Base-by-base conservation (phyloP, 2,329 filamentous ascomycete species). In the Stagonosporopsis rhizophila region DNA sequence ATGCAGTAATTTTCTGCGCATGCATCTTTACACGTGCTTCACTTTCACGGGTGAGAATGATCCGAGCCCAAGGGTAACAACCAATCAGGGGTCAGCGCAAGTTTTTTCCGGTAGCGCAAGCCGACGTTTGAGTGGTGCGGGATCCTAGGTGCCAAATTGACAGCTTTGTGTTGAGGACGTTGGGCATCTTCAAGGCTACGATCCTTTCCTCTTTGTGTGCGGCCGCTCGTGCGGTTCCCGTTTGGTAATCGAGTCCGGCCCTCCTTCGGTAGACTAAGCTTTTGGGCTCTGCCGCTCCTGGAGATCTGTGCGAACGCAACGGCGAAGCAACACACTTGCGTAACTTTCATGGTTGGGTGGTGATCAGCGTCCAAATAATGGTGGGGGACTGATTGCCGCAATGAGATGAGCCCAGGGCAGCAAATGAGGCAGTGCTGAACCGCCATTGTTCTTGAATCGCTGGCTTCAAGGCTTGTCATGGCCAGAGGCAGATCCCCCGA, bases 261-360 rank as follows among this genome's bases (percentile, higher is more conserved):
- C 53, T 56, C 48, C 44, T 44, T 52, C 53, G 53, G 53, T 47
- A 22, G 42, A 20, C 39, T 52, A 57, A 52, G 49, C 39, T 44
- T 49, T 52, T 57, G 48, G 48, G 48, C 48, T 57, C 48, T 44
- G 48, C 32, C 38, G 25, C 46, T 40, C 32, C 25, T 48, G 34
- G 34, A 37, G 48, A 57, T 49, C 49, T 44, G 54, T 52, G 54
- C 54, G 37, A 25, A 41, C 25, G 46, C 30, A 49, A 45, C 44
- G 28, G 48, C 12, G 41, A 23, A 46, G 35, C 32, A 35, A 37
- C 44, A 28, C 19, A 23, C 38, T 27, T 44, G 23, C 20, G 23
- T 6, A 22, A n/a, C 12, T 1, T 28, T 28, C 30, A 15, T 44
- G 46, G 42, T 56, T 51, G 42, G 47, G 14, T n/a, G 15, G 19